Evolutionary conservation across 2,329 filamentous ascomycete species (phyloP).

Genomic region (Leptographium flavum): DNA sequence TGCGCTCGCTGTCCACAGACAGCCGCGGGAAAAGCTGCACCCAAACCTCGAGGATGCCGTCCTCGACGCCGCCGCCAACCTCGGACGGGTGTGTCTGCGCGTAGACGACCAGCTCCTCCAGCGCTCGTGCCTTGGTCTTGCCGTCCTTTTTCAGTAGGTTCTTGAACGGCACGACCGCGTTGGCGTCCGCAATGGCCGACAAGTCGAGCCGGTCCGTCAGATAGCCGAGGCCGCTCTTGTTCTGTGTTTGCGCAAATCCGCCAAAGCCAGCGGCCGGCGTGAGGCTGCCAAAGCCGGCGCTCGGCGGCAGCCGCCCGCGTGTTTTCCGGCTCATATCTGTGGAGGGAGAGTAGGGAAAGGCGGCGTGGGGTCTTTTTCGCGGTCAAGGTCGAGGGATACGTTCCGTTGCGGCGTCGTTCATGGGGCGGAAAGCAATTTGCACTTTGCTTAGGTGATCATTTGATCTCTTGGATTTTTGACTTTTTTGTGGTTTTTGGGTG

Average conservation of each 20-base stretch:
- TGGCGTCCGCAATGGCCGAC: slow-evolving; percentile 59
- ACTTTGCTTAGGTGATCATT: too few species aligned
- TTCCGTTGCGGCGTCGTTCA: too few species aligned
- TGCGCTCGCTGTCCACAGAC: slow-evolving; percentile 78
- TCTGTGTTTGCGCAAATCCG: slow-evolving; percentile 29
- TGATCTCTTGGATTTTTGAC: too few species aligned
- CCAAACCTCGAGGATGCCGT: slow-evolving; percentile 79
- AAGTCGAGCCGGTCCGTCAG: slow-evolving; percentile 76
- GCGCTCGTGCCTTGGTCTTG: slow-evolving; percentile 77
- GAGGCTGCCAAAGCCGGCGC: slow-evolving; percentile 9
- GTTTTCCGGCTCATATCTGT: background rate
- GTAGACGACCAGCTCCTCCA: slow-evolving; percentile 68
- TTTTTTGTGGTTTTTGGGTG: too few species aligned
- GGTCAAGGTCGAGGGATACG: too few species aligned
- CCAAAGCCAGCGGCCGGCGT: slow-evolving; percentile 17
- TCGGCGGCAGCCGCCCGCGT: background rate
- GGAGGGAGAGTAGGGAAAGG: background rate
- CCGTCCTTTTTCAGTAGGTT: slow-evolving; percentile 86
- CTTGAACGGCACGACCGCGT: slow-evolving; percentile 81
- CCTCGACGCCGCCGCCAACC: slow-evolving; percentile 55
- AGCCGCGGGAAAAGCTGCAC: slow-evolving; percentile 68
- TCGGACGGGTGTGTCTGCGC: slow-evolving; percentile 39
- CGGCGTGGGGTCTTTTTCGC: too few species aligned
- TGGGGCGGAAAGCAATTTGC: too few species aligned
- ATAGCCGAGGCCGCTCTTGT: slow-evolving; percentile 53